phyloP scores from a whole-genome alignment of 1,284 basidiomycete genomes.

The Marasmius tenuissimus region DNA sequence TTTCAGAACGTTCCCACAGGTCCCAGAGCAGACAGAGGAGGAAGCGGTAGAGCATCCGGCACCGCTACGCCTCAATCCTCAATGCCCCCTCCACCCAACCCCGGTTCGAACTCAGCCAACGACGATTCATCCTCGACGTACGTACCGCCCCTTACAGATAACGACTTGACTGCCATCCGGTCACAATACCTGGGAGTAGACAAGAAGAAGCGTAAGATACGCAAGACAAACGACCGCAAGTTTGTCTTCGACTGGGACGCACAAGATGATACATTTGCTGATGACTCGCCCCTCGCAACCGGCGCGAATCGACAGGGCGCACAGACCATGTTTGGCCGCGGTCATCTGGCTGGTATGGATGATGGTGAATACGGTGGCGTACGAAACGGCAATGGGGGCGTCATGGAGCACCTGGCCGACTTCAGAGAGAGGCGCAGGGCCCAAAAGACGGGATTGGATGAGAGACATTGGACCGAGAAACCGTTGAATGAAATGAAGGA shows the following conservation, averaged over 20 bases:
- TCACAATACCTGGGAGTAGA: conserved; percentile 90
- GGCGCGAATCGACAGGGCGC: conserved; percentile 75
- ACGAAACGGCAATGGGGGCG: conserved; percentile 33
- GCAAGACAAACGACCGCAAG: conserved; percentile 93
- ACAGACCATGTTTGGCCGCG: conserved; percentile 84
- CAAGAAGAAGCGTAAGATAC: conserved; percentile 90
- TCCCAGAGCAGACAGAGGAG: conserved; percentile 70
- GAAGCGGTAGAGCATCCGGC: conserved; percentile 34
- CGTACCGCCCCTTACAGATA: conserved; percentile 72
- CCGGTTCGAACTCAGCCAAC: conserved; percentile 22
- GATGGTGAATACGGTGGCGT: conserved; percentile 55
- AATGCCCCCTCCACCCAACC: conserved; percentile 50
- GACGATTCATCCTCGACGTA: conserved; percentile 44
- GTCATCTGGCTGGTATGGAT: conserved; percentile 84
- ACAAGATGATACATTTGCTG: conserved; percentile 85
- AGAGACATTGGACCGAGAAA: conserved; percentile 98
- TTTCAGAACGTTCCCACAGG: conserved; percentile 78
- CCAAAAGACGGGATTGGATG: conserved; percentile 81
- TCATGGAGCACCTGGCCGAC: conserved; percentile 67
- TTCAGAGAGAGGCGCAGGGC: conserved; percentile 80
- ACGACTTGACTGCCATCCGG: conserved; percentile 76
- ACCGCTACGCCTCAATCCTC: conserved; percentile 30
- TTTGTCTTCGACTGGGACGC: conserved; percentile 99
- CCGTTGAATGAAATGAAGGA: conserved; percentile 93
- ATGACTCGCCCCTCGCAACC: conserved; percentile 62